Evolutionary conservation across 2,329 filamentous ascomycete species (phyloP), one percentile per base, ranked within the genome.

Genomic region (Immersiporthe knoxdaviesiana): DNA sequence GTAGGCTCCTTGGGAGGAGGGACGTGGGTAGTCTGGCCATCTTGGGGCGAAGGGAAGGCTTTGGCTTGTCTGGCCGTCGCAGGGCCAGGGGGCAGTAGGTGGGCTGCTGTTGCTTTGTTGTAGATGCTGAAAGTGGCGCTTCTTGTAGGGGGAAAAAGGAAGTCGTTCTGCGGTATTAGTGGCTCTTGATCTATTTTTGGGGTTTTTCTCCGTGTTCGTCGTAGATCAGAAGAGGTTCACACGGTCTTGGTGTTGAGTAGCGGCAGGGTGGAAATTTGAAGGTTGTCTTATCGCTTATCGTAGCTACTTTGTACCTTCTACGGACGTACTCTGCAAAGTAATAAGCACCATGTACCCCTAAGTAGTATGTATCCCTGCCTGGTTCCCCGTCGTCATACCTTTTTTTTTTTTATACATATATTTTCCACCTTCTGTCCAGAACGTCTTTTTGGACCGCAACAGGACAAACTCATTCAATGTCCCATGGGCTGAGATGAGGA

Each of bases 21-120:
- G 76, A 70, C 68, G 71, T 68, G 56, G 79, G 74, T 71, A 80
- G 76, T 72, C 76, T 76, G 67, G 76, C 76, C 77, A 78, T 79
- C 73, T 71, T 73, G 66, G 50, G 6, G 61, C 3, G n/a, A 27
- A n/a, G n/a, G n/a, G n/a, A n/a, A n/a, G 24, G 30, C 63, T 64
- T 68, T 54, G 27, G 66, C 69, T 47, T 66, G 67, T 65, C 54
- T 67, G 67, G 63, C 66, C 71, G 71, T 69, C 66, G 47, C n/a
- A n/a, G 69, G 64, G 50, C 72, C 67, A 65, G 60, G 67, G 50
- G 44, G 6, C n/a, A 27, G 35, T 1, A 21, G 39, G 59, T 4
- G 21, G n/a, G 32, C 3, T 56, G 24, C 52, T 56, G 52, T 30
- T n/a, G 44, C 7, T 10, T 32, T 8, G n/a, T 32, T 18, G 12